Percentiles rank a stretch among this genome's conserved stretches.
These are phyloP conservation scores for Geotrichum australiense DNA, from an alignment of 1,139 yeast genomes.

Conservation along the genomic window DNA sequence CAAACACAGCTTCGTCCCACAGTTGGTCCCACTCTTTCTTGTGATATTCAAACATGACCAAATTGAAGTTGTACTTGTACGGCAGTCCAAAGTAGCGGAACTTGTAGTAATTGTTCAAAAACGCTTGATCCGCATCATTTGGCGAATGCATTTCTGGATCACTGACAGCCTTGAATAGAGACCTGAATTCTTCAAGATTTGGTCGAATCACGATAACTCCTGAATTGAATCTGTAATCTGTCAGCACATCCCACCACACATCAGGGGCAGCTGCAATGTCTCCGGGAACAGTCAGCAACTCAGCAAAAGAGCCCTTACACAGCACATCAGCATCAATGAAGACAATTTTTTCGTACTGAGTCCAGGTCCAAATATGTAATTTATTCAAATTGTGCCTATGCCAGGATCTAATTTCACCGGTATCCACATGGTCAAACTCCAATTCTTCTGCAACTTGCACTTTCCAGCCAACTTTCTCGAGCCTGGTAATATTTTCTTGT, in stretches of 20 bases:
- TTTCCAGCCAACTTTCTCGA: conserved; percentile 25
- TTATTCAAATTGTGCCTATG: conserved; percentile 26
- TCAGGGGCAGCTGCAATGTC: conserved; percentile 26
- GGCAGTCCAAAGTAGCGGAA: conserved; percentile 24
- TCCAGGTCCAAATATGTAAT: conserved; percentile 26
- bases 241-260: conserved; percentile 24
- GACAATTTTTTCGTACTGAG: conserved; percentile 25
- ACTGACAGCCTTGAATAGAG: conserved; percentile 23
- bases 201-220: conserved; percentile 26
- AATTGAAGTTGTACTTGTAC: conserved; percentile 25
- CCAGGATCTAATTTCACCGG: conserved; percentile 22
- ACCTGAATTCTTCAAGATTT: conserved; percentile 23
- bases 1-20: conserved; percentile 26
- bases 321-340: conserved; percentile 27
- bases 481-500: conserved; percentile 22
- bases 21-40: conserved; percentile 22
- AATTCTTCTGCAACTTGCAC: conserved; percentile 23
- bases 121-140: conserved; percentile 27
- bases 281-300: conserved; percentile 24
- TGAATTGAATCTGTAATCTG: conserved; percentile 24
- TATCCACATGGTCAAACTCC: conserved; percentile 24
- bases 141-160: conserved; percentile 27
- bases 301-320: conserved; percentile 24
- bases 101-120: conserved; percentile 23
- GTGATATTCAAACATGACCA: conserved; percentile 23